A percentile compares a stretch with the other conserved stretches of the same genome.
Evolutionary conservation across 2,329 filamentous ascomycete genomes (phyloP).

Genomic region (Neoarthrinium moseri): DNA sequence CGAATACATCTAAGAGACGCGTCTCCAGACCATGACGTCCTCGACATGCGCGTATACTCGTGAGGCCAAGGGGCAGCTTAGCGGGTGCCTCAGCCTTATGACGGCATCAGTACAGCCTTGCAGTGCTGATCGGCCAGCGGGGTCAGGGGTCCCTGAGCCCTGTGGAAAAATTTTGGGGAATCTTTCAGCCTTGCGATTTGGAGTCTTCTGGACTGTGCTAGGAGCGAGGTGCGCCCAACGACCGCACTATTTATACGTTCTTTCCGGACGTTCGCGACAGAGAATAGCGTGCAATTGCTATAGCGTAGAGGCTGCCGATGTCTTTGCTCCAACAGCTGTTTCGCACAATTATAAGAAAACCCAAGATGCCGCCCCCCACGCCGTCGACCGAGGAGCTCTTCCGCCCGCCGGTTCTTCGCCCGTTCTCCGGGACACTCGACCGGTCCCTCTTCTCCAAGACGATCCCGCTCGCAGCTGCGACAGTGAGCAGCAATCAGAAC

Average conservation of each 20-base stretch:
- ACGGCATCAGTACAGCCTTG: conserved; percentile 7
- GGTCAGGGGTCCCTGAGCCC: background rate
- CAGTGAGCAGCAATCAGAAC: conserved; percentile 71
- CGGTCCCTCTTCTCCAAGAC: conserved; percentile 78
- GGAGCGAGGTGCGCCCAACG: background rate
- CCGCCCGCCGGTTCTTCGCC: conserved; percentile 75
- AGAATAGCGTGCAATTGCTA: no score
- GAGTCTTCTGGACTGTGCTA: conserved; percentile 1
- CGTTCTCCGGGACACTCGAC: conserved; percentile 75
- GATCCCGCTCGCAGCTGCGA: conserved; percentile 74
- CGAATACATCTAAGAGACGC: background rate
- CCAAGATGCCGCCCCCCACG: background rate
- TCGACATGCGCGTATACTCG: background rate
- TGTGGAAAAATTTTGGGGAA: conserved; percentile 3
- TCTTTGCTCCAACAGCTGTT: background rate
- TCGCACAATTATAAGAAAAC: background rate
- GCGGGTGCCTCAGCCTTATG: conserved; percentile 4
- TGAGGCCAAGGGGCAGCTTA: background rate
- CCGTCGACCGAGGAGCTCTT: conserved; percentile 57
- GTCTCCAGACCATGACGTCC: conserved; percentile 4
- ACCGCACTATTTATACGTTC: background rate
- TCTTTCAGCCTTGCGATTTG: conserved; percentile 5
- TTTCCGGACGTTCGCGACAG: no score
- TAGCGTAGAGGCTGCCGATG: no score
- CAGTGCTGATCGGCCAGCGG: conserved; percentile 1